Evolutionary conservation across 257 asterid species (phyloP).

Genomic region (Ehretia macrophylla): DNA sequence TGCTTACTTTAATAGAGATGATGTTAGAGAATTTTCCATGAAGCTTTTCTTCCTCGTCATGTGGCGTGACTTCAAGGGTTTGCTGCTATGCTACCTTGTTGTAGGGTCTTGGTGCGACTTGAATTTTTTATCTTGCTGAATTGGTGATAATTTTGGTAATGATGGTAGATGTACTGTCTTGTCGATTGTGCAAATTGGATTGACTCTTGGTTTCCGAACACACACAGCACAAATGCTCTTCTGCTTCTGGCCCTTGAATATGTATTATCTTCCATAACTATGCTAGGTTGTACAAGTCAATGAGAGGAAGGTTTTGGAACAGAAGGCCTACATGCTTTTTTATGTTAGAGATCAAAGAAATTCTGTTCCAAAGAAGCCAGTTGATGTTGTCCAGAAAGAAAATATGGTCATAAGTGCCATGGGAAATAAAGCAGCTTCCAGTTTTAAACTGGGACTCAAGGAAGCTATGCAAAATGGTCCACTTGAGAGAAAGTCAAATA

Average conservation of each 20-base stretch:
- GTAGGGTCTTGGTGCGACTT: too few species aligned
- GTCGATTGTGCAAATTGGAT: too few species aligned
- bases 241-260: not conserved
- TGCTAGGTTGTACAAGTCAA: constrained; percentile 76
- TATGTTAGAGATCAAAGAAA: constrained; percentile 72
- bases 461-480: constrained; percentile 35
- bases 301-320: constrained; percentile 77
- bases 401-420: constrained; percentile 34
- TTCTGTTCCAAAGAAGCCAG: constrained; percentile 37
- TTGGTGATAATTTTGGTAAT: too few species aligned
- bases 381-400: constrained; percentile 38
- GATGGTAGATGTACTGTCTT: too few species aligned
- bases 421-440: constrained; percentile 37
- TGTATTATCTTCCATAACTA: not conserved
- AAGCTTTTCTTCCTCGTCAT: too few species aligned
- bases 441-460: constrained; percentile 28
- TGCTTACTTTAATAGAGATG: too few species aligned
- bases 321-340: constrained; percentile 95
- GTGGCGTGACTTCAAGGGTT: too few species aligned
- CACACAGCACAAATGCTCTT: too few species aligned
- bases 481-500: constrained; percentile 27
- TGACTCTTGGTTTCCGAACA: too few species aligned
- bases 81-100: too few species aligned
- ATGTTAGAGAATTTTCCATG: too few species aligned
- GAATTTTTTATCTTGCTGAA: too few species aligned